Base-by-base conservation (phyloP, 257 asterid species). In the Jacaranda copaia region DNA sequence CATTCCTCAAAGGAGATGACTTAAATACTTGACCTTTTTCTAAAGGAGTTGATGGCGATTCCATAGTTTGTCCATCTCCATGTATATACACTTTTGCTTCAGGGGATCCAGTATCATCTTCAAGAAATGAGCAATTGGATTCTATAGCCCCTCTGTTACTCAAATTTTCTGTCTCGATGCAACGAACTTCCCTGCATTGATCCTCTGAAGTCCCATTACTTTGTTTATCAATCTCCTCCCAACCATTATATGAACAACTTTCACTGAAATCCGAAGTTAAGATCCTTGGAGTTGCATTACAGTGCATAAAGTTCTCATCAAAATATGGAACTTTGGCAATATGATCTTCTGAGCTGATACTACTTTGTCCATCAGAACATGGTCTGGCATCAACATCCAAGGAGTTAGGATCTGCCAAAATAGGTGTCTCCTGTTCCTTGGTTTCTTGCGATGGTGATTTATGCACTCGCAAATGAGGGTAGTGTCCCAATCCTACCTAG, bases 141-240 rank as follows among this genome's bases (percentile, higher is more conserved):
- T 75, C 88, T 18, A 64, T 58, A n/a, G 81, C 74, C 32, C 73
- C 81, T 59, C 64, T 70, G 66, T 70, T 75, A 56, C 87, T 84
- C 61, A 70, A 79, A 46, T 88, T 89, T 79, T 83, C 88, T 19
- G 82, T 52, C 80, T 93, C 97, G 16, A 93, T 82, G 85, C 97
- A 93, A 77, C 90, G 93, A 67, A 96, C 98, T 76, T 89, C 98
- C 83, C 86, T 84, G 85, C 96, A 93, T 19, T 81, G 73, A 79
- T 96, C 97, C 81, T 93, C 98, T 3, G 92, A 88, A 7, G 89
- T 56, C 58, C 81, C 89, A 42, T 77, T 76, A 48, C 99, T 96
- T 80, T 83, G 92, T 76, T 87, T 88, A 64, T 90, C 99, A 5
- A 87, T 82, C 42, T 89, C 97, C 70, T 84, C 98, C 99, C 99